phyloP scores from a whole-genome alignment of 2,329 filamentous ascomycete genomes.

The Sarocladiaceae sp. region DNA sequence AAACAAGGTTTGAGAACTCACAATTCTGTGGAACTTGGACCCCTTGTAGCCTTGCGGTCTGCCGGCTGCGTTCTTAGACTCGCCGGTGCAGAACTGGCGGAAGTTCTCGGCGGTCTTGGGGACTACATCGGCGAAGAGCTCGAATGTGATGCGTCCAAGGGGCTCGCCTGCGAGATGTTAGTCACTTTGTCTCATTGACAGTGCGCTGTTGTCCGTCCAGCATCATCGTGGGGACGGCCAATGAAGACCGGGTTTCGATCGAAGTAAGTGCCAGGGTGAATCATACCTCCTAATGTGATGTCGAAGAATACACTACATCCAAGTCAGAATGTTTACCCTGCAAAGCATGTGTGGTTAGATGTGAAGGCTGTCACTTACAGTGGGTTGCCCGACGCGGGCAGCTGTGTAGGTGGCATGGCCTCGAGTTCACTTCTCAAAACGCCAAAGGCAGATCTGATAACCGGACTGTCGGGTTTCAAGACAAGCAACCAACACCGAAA shows the following conservation, averaged over 20 bases:
- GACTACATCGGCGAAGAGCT: conserved; percentile 80
- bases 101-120: conserved; percentile 95
- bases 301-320: conserved; percentile 64
- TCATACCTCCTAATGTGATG: conserved; percentile 71
- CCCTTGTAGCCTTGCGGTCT: conserved; percentile 91
- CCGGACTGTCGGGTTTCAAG: neutral
- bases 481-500: neutral
- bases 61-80: conserved; percentile 73
- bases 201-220: too few relatives aligned
- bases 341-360: neutral
- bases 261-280: neutral
- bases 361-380: conserved; percentile 31
- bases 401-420: conserved; percentile 39
- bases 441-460: neutral
- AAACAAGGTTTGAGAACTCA: conserved; percentile 52
- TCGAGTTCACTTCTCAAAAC: neutral
- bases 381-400: conserved; percentile 43
- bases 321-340: neutral
- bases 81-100: conserved; percentile 92
- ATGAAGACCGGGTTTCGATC: conserved; percentile 5
- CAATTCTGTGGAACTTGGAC: conserved; percentile 89
- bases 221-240: too few relatives aligned
- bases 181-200: too few relatives aligned
- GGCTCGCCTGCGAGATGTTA: conserved; percentile 62
- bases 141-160: conserved; percentile 82